phyloP scores from a whole-genome alignment of 1,284 basidiomycete genomes.

The Anthracocystis panici-leucophaei region DNA sequence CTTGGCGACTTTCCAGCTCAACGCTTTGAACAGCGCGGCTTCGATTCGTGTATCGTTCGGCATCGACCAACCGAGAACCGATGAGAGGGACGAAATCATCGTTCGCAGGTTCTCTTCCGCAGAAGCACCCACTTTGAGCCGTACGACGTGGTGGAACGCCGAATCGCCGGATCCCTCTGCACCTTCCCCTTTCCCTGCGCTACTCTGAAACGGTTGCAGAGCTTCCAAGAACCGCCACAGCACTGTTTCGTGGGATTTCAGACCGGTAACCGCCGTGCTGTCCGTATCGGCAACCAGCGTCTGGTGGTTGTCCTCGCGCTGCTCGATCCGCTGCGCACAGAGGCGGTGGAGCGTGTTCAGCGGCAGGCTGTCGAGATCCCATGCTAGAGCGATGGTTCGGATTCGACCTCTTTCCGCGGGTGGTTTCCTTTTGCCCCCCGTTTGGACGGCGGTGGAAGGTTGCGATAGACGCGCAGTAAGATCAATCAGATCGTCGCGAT shows the following conservation, averaged over 20 bases:
- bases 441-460: not conserved
- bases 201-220: constrained; percentile 76
- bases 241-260: constrained; percentile 78
- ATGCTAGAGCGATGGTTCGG: constrained; percentile 58
- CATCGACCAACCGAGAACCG: constrained; percentile 24
- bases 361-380: constrained; percentile 52
- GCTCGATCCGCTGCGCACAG: constrained; percentile 53
- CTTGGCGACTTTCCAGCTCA: constrained; percentile 29
- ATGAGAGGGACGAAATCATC: constrained; percentile 21
- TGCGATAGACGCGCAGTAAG: constrained; percentile 25
- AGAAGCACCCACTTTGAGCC: constrained; percentile 76
- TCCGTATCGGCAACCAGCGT: constrained; percentile 49
- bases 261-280: not conserved
- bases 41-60: constrained; percentile 19
- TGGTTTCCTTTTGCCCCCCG: constrained; percentile 4
- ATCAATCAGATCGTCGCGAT: constrained; percentile 64
- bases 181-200: constrained; percentile 62
- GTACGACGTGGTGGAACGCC: constrained; percentile 77
- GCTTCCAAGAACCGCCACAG: constrained; percentile 79
- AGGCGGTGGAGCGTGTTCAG: constrained; percentile 56
- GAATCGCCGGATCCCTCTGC: constrained; percentile 69
- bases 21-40: constrained; percentile 35
- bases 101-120: constrained; percentile 38
- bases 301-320: constrained; percentile 65
- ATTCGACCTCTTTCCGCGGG: constrained; percentile 32